These are phyloP conservation scores for Albugo laibachii DNA, from an alignment of 352 stramenopile genomes.

Conservation along the genomic window DNA sequence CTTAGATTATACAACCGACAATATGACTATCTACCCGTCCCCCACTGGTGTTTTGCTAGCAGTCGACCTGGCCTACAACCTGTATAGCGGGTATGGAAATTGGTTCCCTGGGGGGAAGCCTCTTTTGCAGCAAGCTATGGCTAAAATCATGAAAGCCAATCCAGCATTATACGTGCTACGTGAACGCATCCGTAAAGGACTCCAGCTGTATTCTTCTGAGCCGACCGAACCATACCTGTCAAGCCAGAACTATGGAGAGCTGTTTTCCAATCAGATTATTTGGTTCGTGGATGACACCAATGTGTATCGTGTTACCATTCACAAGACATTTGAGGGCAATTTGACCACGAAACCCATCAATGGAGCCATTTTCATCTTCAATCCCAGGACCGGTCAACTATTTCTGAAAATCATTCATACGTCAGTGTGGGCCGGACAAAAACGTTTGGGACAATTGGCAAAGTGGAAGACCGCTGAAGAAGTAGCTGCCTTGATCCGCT, in stretches of 20 bases:
- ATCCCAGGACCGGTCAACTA: constrained; percentile 96
- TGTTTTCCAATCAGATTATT: constrained; percentile 99
- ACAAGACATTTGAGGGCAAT: constrained; percentile 99
- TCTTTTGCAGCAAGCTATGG: constrained; percentile 99
- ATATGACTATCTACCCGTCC: constrained; percentile 99
- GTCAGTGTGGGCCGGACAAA: constrained; percentile 98
- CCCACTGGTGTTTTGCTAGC: constrained; percentile 94
- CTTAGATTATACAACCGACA: constrained; percentile 99
- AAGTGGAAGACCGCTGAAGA: constrained; percentile 99
- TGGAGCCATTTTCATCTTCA: constrained; percentile 99
- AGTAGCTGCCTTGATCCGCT: constrained; percentile 97
- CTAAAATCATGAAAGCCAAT: constrained; percentile 99
- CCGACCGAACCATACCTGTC: constrained; percentile 99
- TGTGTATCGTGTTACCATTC: constrained; percentile 97
- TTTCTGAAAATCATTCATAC: constrained; percentile 99
- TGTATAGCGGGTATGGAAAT: constrained; percentile 99
- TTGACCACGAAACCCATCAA: constrained; percentile 99
- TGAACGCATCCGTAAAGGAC: constrained; percentile 98
- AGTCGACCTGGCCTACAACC: constrained; percentile 98
- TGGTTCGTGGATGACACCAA: constrained; percentile 99
- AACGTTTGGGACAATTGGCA: constrained; percentile 96
- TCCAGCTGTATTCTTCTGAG: constrained; percentile 99
- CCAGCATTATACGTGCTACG: constrained; percentile 98
- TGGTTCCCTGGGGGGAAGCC: constrained; percentile 99
- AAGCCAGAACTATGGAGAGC: constrained; percentile 99